phyloP scores from a whole-genome alignment of 225 moss, liverwort and hornwort genomes.

The Thuidium tamariscinum region DNA sequence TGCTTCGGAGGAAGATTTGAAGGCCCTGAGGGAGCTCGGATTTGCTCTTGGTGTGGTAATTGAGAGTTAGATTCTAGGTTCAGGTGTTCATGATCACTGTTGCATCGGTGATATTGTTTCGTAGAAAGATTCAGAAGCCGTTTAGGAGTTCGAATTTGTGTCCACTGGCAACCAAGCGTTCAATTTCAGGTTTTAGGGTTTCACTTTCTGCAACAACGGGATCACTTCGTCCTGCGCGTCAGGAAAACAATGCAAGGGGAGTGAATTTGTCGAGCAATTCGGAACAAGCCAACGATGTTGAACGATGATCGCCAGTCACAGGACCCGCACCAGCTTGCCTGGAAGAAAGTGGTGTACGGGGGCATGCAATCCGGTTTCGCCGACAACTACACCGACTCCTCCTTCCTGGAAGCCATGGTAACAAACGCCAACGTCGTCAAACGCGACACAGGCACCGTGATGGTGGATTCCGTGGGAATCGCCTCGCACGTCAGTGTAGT shows the following conservation, averaged over 20 bases:
- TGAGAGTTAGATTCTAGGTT: neutral
- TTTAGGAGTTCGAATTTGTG: neutral
- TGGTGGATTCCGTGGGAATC: conserved; percentile 83
- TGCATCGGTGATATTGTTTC: no score
- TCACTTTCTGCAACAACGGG: neutral
- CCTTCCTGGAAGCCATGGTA: conserved; percentile 84
- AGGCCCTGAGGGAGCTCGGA: neutral
- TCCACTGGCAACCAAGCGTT: neutral
- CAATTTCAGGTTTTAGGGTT: neutral
- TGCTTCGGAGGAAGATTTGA: neutral
- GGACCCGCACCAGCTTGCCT: conserved; percentile 4
- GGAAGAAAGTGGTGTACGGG: conserved; percentile 87
- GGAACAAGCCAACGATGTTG: neutral
- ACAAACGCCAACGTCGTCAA: conserved; percentile 79
- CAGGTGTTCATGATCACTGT: neutral
- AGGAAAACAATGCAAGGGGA: neutral
- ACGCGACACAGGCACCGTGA: conserved; percentile 62
- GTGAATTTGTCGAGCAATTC: neutral
- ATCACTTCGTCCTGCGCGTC: neutral
- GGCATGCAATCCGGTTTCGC: conserved; percentile 73
- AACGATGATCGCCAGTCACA: neutral
- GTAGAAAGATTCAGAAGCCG: neutral
- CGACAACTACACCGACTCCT: conserved; percentile 78
- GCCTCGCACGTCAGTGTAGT: conserved; percentile 90
- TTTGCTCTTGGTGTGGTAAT: neutral